A percentile compares a stretch with the other conserved stretches of the same genome.
Evolutionary conservation across 1,284 basidiomycete species (phyloP).

Genomic region (Trametes versicolor): DNA sequence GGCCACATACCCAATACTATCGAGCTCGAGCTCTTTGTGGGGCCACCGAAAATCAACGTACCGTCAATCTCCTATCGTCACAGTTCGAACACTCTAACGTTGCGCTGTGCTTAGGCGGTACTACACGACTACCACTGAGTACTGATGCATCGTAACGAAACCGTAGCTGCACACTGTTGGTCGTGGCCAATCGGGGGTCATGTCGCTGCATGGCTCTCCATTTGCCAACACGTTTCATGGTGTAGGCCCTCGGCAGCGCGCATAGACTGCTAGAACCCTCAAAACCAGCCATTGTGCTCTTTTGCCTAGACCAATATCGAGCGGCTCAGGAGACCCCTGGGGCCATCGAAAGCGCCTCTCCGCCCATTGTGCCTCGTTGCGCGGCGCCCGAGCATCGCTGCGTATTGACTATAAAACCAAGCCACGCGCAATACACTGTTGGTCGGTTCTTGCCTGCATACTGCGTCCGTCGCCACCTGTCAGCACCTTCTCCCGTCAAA

Average conservation of each 20-base stretch:
- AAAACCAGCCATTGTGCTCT: constrained; percentile 5
- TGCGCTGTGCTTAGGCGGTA: not conserved
- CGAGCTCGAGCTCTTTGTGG: not conserved
- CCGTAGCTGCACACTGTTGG: not conserved
- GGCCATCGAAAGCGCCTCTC: not conserved
- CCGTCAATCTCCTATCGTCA: too few species aligned
- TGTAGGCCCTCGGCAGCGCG: too few species aligned
- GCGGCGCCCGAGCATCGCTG: not conserved
- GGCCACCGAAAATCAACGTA: too few species aligned
- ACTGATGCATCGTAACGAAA: too few species aligned
- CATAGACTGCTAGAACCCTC: not conserved
- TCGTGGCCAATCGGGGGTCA: not conserved
- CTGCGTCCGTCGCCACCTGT: not conserved
- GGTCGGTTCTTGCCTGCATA: not conserved
- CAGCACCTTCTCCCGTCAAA: not conserved
- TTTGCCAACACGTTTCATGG: not conserved
- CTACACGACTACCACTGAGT: not conserved
- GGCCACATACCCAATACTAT: too few species aligned
- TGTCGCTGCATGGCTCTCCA: not conserved
- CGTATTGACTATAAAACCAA: constrained; percentile 3
- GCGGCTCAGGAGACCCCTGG: not conserved
- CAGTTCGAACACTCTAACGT: too few species aligned
- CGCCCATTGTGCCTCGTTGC: constrained; percentile 19
- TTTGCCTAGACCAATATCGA: not conserved
- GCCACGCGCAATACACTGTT: not conserved